These are phyloP conservation scores for Cinchona pubescens DNA, from an alignment of 257 asterid species.

Conservation along the genomic window DNA sequence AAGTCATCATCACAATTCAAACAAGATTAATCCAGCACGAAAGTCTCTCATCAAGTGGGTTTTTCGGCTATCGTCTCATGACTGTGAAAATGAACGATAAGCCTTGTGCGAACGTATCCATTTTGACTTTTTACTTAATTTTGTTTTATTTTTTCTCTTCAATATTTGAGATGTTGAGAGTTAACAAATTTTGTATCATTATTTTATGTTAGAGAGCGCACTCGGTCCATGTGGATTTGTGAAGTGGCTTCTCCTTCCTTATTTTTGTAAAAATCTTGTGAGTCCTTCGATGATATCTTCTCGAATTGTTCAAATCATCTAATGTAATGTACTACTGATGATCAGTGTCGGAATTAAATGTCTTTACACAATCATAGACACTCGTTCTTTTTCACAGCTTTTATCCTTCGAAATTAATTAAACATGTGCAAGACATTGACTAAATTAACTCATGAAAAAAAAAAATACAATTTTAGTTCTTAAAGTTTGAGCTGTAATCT, in stretches of 20 bases:
- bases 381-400: not conserved
- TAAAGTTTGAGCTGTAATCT: too few species aligned
- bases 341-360: not conserved
- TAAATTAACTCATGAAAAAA: not conserved
- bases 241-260: constrained; percentile 46
- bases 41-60: constrained; percentile 64
- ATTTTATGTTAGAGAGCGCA: constrained; percentile 39
- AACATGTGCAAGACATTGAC: not conserved
- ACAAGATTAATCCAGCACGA: constrained; percentile 38
- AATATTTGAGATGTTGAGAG: constrained; percentile 33
- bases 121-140: not conserved
- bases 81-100: constrained; percentile 54
- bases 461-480: too few species aligned
- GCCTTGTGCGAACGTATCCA: constrained; percentile 14
- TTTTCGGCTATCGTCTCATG: constrained; percentile 63
- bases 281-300: constrained; percentile 22
- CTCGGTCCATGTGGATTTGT: constrained; percentile 69
- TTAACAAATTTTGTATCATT: constrained; percentile 24
- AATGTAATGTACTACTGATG: too few species aligned
- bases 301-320: constrained; percentile 14
- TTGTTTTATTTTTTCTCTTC: constrained; percentile 24
- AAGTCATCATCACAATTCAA: constrained; percentile 16
- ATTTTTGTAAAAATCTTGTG: constrained; percentile 20
- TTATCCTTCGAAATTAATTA: not conserved
- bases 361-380: not conserved